Evolutionary conservation across 208 protist species (phyloP).

Genomic region (Leishmania amazonensis): DNA sequence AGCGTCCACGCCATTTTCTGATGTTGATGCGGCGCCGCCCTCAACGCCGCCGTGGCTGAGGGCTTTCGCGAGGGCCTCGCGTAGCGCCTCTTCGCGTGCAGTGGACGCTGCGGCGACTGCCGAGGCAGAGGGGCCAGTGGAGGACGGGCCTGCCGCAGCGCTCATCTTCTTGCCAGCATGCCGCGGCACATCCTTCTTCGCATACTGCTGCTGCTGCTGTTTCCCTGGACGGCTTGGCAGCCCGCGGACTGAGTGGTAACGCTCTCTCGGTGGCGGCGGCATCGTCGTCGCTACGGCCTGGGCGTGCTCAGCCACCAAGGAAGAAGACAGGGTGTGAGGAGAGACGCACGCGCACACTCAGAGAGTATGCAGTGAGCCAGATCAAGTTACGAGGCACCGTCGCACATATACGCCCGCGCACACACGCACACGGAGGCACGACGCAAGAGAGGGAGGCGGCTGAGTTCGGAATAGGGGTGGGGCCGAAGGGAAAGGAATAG

Average conservation of each 20-base stretch:
- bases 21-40: not conserved
- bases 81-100: conserved; percentile 39
- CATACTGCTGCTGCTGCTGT: conserved; percentile 8
- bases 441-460: not conserved
- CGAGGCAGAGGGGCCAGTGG: conserved; percentile 1
- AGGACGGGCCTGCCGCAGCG: not conserved
- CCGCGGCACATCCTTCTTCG: conserved; percentile 17
- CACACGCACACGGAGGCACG: not conserved
- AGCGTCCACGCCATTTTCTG: conserved; percentile 34
- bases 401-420: not conserved
- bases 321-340: not conserved
- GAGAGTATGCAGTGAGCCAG: not conserved
- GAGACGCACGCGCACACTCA: not conserved
- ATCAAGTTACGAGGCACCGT: not conserved
- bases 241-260: conserved; percentile 10
- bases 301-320: not conserved
- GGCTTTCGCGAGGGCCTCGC: conserved; percentile 41
- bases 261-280: conserved; percentile 18
- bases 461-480: not conserved
- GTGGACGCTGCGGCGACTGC: conserved; percentile 5
- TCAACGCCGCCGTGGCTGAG: conserved; percentile 19
- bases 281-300: not conserved
- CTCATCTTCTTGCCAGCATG: conserved; percentile 8
- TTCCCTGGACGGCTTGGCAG: not conserved
- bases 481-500: not conserved